These are phyloP conservation scores for Ulota crispa DNA, from an alignment of 225 moss, liverwort and hornwort genomes.

Conservation along the genomic window DNA sequence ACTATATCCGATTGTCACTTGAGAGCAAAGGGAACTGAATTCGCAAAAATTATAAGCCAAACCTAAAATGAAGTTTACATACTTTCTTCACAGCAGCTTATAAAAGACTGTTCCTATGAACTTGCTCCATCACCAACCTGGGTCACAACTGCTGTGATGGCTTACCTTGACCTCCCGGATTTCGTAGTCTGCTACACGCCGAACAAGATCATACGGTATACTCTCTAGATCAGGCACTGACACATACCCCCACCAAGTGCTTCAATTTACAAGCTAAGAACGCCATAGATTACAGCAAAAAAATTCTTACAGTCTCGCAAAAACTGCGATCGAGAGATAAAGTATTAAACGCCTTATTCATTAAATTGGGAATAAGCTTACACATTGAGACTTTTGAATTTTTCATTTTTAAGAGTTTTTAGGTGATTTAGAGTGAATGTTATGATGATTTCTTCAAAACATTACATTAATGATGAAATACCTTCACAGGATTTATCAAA, in stretches of 20 bases:
- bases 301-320: neutral
- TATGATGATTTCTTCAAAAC: no score
- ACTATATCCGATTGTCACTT: neutral
- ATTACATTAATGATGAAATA: no score
- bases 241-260: conserved; percentile 9
- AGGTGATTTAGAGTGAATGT: no score
- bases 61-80: conserved; percentile 1
- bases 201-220: conserved; percentile 78
- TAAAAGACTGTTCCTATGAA: neutral
- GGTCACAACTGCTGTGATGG: conserved; percentile 7
- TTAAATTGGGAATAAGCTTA: no score
- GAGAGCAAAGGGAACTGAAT: neutral
- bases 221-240: conserved; percentile 95
- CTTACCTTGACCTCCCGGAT: conserved; percentile 80
- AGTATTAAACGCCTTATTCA: no score
- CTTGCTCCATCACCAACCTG: neutral
- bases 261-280: conserved; percentile 23
- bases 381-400: no score
- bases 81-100: conserved; percentile 1
- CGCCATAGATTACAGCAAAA: neutral
- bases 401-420: no score
- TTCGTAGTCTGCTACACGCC: conserved; percentile 66
- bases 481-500: no score
- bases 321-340: neutral
- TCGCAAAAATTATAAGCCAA: neutral